These are phyloP conservation scores for Globisporangium megalacanthum DNA, from an alignment of 352 stramenopile genomes.

Conservation along the genomic window DNA sequence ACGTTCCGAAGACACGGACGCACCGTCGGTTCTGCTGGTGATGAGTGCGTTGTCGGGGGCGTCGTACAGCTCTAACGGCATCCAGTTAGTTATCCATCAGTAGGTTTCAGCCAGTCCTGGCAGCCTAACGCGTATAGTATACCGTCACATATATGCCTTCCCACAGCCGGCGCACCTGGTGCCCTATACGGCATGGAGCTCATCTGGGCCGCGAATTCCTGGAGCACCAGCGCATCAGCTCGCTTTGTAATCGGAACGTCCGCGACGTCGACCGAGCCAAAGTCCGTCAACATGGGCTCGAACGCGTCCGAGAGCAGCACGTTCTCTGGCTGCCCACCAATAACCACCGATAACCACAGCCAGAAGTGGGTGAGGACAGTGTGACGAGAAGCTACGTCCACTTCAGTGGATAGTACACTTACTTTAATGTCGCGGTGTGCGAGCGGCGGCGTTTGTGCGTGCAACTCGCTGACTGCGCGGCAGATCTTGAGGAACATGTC, in stretches of 20 bases:
- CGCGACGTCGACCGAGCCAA: conserved; percentile 67
- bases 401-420: not conserved
- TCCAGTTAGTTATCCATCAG: too few relatives aligned
- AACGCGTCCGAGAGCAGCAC: conserved; percentile 71
- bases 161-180: conserved; percentile 33
- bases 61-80: conserved; percentile 75
- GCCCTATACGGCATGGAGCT: conserved; percentile 87
- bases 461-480: conserved; percentile 68
- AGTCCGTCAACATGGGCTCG: conserved; percentile 87
- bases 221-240: conserved; percentile 72
- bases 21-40: conserved; percentile 70
- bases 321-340: conserved; percentile 67
- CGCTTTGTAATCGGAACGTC: conserved; percentile 65
- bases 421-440: conserved; percentile 88
- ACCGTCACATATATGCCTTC: too few relatives aligned
- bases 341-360: not conserved
- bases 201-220: conserved; percentile 78
- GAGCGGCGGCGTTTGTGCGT: conserved; percentile 61
- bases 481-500: conserved; percentile 84
- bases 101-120: too few relatives aligned
- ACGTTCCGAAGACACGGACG: not conserved
- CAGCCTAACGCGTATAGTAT: too few relatives aligned
- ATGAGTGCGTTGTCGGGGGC: conserved; percentile 66
- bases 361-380: too few relatives aligned
- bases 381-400: not conserved